A percentile compares a stretch with the other conserved stretches of the same genome.
Evolutionary conservation across 192 early-diverging fungal species (phyloP).

Genomic region (Podila verticillata): DNA sequence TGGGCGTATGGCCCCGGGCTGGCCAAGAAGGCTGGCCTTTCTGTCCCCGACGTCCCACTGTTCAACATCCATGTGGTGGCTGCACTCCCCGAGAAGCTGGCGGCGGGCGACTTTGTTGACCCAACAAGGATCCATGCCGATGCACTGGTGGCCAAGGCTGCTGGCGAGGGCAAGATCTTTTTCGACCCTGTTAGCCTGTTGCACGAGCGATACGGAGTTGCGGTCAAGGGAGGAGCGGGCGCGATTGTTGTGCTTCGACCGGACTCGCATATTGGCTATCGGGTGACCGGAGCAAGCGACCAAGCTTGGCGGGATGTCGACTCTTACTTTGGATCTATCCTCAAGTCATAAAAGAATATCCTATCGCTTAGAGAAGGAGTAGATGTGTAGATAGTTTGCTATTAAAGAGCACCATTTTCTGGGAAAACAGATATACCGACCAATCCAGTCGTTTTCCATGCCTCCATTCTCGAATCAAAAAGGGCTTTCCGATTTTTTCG

Average conservation of each 20-base stretch:
- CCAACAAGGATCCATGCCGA: slow-evolving; percentile 29
- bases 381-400: too few species aligned
- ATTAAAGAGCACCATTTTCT: too few species aligned
- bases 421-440: too few species aligned
- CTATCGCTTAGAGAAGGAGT: neutral
- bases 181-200: slow-evolving; percentile 7
- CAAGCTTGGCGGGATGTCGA: slow-evolving; percentile 43
- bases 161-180: slow-evolving; percentile 20
- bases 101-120: slow-evolving; percentile 14
- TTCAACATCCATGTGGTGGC: slow-evolving; percentile 36
- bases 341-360: neutral
- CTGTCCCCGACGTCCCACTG: neutral
- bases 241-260: slow-evolving; percentile 40
- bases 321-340: slow-evolving; percentile 26
- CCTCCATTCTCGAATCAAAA: too few species aligned
- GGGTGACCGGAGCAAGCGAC: slow-evolving; percentile 20
- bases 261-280: slow-evolving; percentile 41
- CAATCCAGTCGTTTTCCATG: too few species aligned
- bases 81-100: slow-evolving; percentile 17
- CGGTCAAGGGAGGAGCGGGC: slow-evolving; percentile 24
- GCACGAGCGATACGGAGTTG: slow-evolving; percentile 34
- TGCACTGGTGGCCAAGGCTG: slow-evolving; percentile 6
- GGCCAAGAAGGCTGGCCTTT: neutral
- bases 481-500: too few species aligned
- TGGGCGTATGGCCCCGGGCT: slow-evolving; percentile 13